A percentile compares a stretch with the other conserved stretches of the same genome.
Conservation (phyloP, 2,329 filamentous ascomycete genomes). For the Chrysosporium queenslandicum region DNA sequence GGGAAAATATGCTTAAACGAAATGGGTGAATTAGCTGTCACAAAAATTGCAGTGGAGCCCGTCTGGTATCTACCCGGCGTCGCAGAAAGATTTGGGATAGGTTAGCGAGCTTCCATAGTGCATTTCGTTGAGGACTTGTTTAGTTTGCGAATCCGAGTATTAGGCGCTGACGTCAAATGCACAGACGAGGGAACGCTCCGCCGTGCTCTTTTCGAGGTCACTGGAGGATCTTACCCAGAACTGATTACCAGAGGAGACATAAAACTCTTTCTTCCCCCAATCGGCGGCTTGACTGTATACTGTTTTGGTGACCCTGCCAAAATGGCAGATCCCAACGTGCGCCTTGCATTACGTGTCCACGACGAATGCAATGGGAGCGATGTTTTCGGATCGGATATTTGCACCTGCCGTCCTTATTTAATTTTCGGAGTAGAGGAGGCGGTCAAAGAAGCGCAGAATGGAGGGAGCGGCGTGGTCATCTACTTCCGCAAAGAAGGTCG, state of each 20-base stretch:
- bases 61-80: slow-evolving; percentile 83
- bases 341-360: slow-evolving; percentile 74
- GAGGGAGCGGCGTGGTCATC: slow-evolving; percentile 88
- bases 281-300: slow-evolving; percentile 91
- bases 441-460: slow-evolving; percentile 90
- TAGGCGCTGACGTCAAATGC: neutral
- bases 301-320: slow-evolving; percentile 92
- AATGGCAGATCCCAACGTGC: slow-evolving; percentile 75
- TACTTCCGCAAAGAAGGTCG: slow-evolving; percentile 98
- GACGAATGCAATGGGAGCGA: slow-evolving; percentile 92
- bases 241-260: slow-evolving; percentile 90
- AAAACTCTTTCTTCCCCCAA: slow-evolving; percentile 90
- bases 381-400: slow-evolving; percentile 96
- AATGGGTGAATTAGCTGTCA: slow-evolving; percentile 80
- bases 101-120: slow-evolving; percentile 36
- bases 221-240: slow-evolving; percentile 91
- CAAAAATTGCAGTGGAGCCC: slow-evolving; percentile 93
- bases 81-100: slow-evolving; percentile 85
- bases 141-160: neutral
- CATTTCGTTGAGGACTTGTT: neutral
- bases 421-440: slow-evolving; percentile 97
- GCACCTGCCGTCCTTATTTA: slow-evolving; percentile 83
- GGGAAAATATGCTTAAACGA: slow-evolving; percentile 84
- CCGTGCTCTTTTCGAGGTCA: slow-evolving; percentile 84
- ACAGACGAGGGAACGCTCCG: slow-evolving; percentile 75